Evolutionary conservation across 805 yeast species (phyloP).

Genomic region (Myxozyma lipomycoides): DNA sequence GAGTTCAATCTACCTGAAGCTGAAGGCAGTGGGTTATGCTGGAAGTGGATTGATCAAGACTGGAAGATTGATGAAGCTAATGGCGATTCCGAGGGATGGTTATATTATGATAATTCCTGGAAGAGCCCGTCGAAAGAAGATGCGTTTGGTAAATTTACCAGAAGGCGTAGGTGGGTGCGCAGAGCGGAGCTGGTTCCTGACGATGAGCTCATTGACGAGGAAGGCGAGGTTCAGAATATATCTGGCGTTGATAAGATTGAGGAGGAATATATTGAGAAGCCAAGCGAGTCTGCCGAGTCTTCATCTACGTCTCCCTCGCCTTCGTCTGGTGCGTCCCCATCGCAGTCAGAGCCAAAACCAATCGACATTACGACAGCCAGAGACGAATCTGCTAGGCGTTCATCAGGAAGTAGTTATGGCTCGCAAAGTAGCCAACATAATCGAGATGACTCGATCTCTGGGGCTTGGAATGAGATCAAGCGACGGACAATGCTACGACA

Average conservation of each 20-base stretch:
- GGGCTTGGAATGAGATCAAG: conserved; percentile 18
- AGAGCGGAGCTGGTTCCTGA: conserved; percentile 72
- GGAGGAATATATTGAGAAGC: not conserved
- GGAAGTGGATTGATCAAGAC: conserved; percentile 93
- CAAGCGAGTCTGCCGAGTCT: not conserved
- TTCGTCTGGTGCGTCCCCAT: not conserved
- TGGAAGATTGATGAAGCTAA: conserved; percentile 75
- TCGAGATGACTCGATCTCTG: not conserved
- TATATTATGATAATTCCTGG: conserved; percentile 93
- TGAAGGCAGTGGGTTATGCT: conserved; percentile 61
- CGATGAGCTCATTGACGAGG: conserved; percentile 20
- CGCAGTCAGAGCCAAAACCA: not conserved
- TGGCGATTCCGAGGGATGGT: conserved; percentile 64
- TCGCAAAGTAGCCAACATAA: too few species aligned
- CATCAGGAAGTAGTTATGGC: too few species aligned
- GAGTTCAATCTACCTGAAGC: conserved; percentile 76
- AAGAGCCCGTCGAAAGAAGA: conserved; percentile 84
- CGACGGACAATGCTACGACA: conserved; percentile 21
- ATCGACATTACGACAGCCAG: not conserved
- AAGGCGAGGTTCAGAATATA: conserved; percentile 15
- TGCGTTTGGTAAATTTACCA: conserved; percentile 81
- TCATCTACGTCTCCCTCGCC: conserved; percentile 2
- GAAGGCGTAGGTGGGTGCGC: conserved; percentile 93
- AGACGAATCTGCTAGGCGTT: too few species aligned
- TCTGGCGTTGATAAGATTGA: conserved; percentile 11